Evolutionary conservation across 2,329 filamentous ascomycete species (phyloP).

Genomic region (Beauveria varroae): DNA sequence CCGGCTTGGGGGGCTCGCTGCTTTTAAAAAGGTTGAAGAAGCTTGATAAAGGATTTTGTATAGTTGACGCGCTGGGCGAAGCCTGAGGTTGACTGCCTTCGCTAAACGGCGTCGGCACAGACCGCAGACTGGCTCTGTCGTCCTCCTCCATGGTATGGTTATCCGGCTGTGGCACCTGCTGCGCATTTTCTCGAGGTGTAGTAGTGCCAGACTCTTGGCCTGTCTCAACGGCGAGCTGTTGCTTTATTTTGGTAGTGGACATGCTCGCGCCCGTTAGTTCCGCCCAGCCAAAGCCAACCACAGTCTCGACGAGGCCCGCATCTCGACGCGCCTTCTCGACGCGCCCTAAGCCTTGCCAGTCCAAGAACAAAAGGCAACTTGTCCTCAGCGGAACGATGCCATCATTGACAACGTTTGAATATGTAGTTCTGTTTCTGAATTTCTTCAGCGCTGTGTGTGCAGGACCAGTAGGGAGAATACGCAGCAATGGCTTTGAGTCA

Average conservation of each 20-base stretch:
- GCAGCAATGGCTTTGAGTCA: conserved; percentile 78
- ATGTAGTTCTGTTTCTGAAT: conserved; percentile 85
- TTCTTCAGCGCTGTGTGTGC: conserved; percentile 80
- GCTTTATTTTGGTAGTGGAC: conserved; percentile 36
- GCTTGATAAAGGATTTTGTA: conserved; percentile 46
- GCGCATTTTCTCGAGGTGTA: conserved; percentile 33
- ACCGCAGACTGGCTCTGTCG: conserved; percentile 49
- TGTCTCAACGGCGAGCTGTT: conserved; percentile 30
- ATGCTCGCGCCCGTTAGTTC: conserved; percentile 73
- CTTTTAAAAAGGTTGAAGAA: conserved; percentile 69
- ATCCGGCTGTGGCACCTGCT: conserved; percentile 63
- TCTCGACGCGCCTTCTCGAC: conserved; percentile 92
- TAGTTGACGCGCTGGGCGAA: conserved; percentile 25
- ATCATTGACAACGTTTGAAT: conserved; percentile 96
- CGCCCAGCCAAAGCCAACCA: conserved; percentile 91
- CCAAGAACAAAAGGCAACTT: conserved; percentile 90
- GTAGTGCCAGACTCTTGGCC: conserved; percentile 25
- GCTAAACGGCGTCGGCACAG: conserved; percentile 27
- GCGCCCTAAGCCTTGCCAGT: conserved; percentile 88
- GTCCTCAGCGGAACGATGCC: conserved; percentile 92
- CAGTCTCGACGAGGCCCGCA: conserved; percentile 84
- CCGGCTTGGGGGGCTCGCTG: conserved; percentile 42
- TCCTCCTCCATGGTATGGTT: conserved; percentile 61
- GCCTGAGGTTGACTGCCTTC: conserved; percentile 15
- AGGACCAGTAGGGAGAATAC: conserved; percentile 84